A percentile compares a stretch with the other conserved stretches of the same genome.
phyloP scores from a whole-genome alignment of 2,329 filamentous ascomycete species.

The Arachnopeziza araneosa region DNA sequence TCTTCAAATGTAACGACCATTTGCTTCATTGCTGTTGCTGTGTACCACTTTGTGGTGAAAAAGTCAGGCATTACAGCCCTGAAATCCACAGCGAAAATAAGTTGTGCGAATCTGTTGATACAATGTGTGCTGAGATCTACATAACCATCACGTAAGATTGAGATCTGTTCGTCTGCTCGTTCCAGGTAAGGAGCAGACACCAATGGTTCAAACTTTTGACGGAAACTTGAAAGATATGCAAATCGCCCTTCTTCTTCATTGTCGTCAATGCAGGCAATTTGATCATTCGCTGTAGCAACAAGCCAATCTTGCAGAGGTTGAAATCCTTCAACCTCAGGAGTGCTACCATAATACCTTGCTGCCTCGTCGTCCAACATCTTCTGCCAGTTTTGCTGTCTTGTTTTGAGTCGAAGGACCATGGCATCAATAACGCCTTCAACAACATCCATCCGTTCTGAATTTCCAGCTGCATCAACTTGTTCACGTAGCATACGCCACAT shows the following conservation, averaged over 20 bases:
- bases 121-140: conserved; percentile 93
- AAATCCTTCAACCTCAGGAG: conserved; percentile 56
- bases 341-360: conserved; percentile 59
- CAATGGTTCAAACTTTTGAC: conserved; percentile 72
- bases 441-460: conserved; percentile 82
- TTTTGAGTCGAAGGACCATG: conserved; percentile 84
- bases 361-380: conserved; percentile 83
- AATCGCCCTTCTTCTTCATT: conserved; percentile 68
- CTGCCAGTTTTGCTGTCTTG: conserved; percentile 81
- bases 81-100: conserved; percentile 92
- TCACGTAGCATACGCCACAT: conserved; percentile 98
- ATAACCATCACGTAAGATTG: conserved; percentile 78
- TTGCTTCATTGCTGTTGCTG: conserved; percentile 78
- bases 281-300: conserved; percentile 93
- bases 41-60: conserved; percentile 89
- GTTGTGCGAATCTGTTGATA: conserved; percentile 75
- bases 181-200: conserved; percentile 78
- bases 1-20: conserved; percentile 95
- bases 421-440: conserved; percentile 93
- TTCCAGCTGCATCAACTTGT: conserved; percentile 78
- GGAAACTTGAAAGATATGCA: conserved; percentile 83
- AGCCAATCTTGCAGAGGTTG: conserved; percentile 93
- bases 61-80: conserved; percentile 75
- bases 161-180: conserved; percentile 66
- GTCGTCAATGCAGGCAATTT: conserved; percentile 97